phyloP scores from a whole-genome alignment of 2,329 filamentous ascomycete species.

The Pseudocercospora ulei region DNA sequence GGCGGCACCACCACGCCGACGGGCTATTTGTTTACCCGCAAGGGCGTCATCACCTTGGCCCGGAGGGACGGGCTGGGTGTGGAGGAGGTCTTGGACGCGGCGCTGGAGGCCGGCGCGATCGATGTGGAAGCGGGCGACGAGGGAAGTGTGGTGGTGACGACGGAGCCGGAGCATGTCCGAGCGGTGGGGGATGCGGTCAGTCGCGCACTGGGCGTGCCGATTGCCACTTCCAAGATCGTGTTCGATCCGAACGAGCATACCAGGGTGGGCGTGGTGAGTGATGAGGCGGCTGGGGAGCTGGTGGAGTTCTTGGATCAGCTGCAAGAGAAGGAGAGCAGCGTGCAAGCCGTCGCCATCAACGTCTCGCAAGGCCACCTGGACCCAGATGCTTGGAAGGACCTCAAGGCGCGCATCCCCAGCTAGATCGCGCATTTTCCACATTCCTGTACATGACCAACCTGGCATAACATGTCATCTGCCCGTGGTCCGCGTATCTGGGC shows the following conservation, averaged over 20 bases:
- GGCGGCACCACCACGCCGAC: conserved; percentile 64
- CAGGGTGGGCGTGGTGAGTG: conserved; percentile 52
- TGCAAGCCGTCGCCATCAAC: conserved; percentile 75
- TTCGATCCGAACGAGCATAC: conserved; percentile 79
- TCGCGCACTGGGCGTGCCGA: conserved; percentile 53
- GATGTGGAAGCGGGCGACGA: conserved; percentile 60
- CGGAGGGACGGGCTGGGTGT: conserved; percentile 48
- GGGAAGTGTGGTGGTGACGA: conserved; percentile 62
- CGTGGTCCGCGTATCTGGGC: too few relatives aligned
- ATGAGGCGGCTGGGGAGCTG: conserved; percentile 49
- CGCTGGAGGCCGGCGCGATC: conserved; percentile 73
- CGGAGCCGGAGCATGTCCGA: conserved; percentile 56
- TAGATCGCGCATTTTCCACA: too few relatives aligned
- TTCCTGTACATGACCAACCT: too few relatives aligned
- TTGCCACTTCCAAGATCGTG: conserved; percentile 68
- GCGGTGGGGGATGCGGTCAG: conserved; percentile 56
- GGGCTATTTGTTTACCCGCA: conserved; percentile 74
- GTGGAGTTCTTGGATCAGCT: conserved; percentile 51
- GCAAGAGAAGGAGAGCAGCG: conserved; percentile 55
- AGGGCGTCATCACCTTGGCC: conserved; percentile 64
- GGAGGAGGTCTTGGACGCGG: conserved; percentile 67
- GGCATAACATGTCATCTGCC: too few relatives aligned
- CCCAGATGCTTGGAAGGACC: conserved; percentile 26
- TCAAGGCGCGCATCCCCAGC: conserved; percentile 21
- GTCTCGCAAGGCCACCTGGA: conserved; percentile 35